Evolutionary conservation across 1,139 yeast genomes (phyloP).

Genomic region (Hansenula anomala): DNA sequence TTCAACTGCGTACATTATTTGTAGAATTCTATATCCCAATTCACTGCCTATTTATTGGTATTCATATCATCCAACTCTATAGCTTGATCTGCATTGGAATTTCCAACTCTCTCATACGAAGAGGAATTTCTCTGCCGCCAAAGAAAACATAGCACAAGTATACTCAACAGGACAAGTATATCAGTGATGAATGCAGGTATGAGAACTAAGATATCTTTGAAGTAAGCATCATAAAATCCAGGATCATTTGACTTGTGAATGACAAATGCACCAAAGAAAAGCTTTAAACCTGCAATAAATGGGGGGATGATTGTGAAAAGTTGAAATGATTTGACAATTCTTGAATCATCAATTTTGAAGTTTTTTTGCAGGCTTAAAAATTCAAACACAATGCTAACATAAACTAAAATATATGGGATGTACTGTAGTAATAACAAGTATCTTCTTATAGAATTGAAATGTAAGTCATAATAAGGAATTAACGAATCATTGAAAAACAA

Average conservation of each 20-base stretch:
- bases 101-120: too few relatives aligned
- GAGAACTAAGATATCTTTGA: neutral
- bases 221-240: neutral
- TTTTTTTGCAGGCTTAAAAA: neutral
- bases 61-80: too few relatives aligned
- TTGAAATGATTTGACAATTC: neutral
- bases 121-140: too few relatives aligned
- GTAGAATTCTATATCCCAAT: too few relatives aligned
- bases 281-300: neutral
- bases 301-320: neutral
- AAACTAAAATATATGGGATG: neutral
- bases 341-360: neutral
- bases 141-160: too few relatives aligned
- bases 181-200: too few relatives aligned
- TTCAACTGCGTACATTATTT: too few relatives aligned
- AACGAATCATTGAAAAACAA: slow-evolving; percentile 1
- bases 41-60: too few relatives aligned
- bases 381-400: neutral
- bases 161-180: too few relatives aligned
- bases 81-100: too few relatives aligned
- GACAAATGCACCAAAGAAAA: neutral
- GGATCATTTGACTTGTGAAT: neutral
- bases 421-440: neutral
- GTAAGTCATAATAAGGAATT: slow-evolving; percentile 1
- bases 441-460: slow-evolving; percentile 1